Evolutionary conservation across 2,329 filamentous ascomycete species (phyloP).

Genomic region (Exophiala lecanii-corni): DNA sequence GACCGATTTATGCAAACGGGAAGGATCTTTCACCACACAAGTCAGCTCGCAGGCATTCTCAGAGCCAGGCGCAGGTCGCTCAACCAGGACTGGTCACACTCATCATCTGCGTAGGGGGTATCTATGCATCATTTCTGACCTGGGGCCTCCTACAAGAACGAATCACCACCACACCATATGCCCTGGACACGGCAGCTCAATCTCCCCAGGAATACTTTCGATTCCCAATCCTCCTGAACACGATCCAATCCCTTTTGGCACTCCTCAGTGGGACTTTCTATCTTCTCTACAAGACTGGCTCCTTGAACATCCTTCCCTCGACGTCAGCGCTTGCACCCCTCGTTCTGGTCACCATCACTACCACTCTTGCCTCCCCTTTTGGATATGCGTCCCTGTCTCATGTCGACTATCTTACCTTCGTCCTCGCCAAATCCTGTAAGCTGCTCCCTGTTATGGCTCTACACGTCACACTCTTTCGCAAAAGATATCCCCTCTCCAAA

Average conservation of each 20-base stretch:
- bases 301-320: conserved; percentile 66
- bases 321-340: conserved; percentile 70
- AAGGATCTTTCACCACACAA: conserved; percentile 26
- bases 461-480: conserved; percentile 86
- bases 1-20: conserved; percentile 32
- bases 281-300: conserved; percentile 61
- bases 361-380: conserved; percentile 86
- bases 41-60: conserved; percentile 29
- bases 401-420: conserved; percentile 97
- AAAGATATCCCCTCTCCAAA: conserved; percentile 89
- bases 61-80: conserved; percentile 28
- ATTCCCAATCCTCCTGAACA: conserved; percentile 93
- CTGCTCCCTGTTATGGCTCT: conserved; percentile 96
- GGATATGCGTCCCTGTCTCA: conserved; percentile 89
- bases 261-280: conserved; percentile 78
- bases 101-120: conserved; percentile 82
- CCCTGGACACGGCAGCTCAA: conserved; percentile 42
- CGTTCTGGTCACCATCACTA: conserved; percentile 78
- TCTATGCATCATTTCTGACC: conserved; percentile 93
- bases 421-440: conserved; percentile 97
- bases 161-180: conserved; percentile 85
- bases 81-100: conserved; percentile 68
- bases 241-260: conserved; percentile 86
- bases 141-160: conserved; percentile 98
- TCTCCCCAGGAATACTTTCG: conserved; percentile 67